Evolutionary conservation across 768 basidiomycete genomes (phyloP).

Genomic region (Auricularia cornea): DNA sequence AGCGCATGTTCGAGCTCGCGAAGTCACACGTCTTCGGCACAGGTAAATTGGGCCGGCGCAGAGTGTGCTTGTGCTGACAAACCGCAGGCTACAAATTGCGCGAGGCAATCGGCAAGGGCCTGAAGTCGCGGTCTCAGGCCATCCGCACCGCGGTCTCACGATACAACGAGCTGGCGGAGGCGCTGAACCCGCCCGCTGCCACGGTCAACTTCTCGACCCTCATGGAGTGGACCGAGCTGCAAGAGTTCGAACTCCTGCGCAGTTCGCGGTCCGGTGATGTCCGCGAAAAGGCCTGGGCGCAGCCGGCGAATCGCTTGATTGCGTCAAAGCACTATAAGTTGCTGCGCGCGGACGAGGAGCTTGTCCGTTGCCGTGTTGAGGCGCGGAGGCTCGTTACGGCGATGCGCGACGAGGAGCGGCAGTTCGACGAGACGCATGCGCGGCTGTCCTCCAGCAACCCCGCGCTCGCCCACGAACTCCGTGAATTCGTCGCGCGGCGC

Average conservation of each 20-base stretch:
- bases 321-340: conserved; percentile 24
- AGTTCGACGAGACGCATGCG: neutral
- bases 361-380: conserved; percentile 23
- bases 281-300: conserved; percentile 18
- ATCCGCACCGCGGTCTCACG: conserved; percentile 19
- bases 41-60: neutral
- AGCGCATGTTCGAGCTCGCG: neutral
- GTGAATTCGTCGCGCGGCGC: neutral
- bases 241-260: conserved; percentile 23
- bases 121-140: conserved; percentile 18
- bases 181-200: conserved; percentile 16
- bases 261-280: conserved; percentile 17
- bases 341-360: conserved; percentile 24
- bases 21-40: neutral
- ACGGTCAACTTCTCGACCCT: conserved; percentile 20
- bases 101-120: conserved; percentile 22
- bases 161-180: conserved; percentile 24
- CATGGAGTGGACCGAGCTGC: conserved; percentile 19
- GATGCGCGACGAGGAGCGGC: conserved; percentile 18
- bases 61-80: neutral
- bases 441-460: neutral
- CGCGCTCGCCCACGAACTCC: neutral
- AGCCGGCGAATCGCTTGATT: conserved; percentile 29
- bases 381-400: conserved; percentile 20
- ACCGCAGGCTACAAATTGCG: conserved; percentile 22